These are phyloP conservation scores for Fusarium palustre DNA, from an alignment of 2,329 filamentous ascomycete genomes.

Conservation along the genomic window DNA sequence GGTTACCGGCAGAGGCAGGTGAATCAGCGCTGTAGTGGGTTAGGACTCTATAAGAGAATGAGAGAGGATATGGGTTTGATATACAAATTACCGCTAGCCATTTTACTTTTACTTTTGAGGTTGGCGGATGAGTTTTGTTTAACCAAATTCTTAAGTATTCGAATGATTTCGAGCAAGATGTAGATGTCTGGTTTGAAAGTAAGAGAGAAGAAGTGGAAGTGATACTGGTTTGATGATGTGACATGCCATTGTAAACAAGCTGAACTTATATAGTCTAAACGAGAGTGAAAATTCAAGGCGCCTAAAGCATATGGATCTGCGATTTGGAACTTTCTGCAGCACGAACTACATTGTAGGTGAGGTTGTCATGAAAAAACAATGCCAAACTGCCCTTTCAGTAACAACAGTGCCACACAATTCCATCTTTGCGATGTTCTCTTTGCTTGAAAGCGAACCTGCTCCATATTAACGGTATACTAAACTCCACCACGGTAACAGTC, in stretches of 20 bases:
- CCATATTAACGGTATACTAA: neutral
- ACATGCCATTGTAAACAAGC: fast-evolving
- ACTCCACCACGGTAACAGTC: neutral
- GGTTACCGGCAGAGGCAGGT: constrained; percentile 2
- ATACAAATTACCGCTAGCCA: constrained; percentile 15
- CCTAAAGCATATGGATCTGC: fast-evolving
- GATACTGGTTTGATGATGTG: neutral
- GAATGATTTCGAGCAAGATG: neutral
- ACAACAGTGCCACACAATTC: constrained; percentile 1
- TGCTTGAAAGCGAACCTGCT: constrained; percentile 14
- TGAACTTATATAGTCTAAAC: neutral
- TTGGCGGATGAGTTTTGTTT: neutral
- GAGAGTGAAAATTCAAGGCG: neutral
- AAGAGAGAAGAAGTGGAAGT: neutral
- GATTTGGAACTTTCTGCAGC: neutral
- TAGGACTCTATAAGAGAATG: neutral
- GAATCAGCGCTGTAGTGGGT: constrained; percentile 1
- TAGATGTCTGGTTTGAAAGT: neutral
- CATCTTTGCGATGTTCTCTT: constrained; percentile 20
- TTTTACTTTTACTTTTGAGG: neutral
- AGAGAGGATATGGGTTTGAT: neutral
- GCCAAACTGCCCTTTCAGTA: neutral
- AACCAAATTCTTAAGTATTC: neutral
- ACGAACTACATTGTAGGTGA: constrained; percentile 12
- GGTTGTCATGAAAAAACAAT: neutral